Evolutionary conservation across 2,329 filamentous ascomycete species (phyloP).

Genomic region (Teratosphaeria gauchensis): DNA sequence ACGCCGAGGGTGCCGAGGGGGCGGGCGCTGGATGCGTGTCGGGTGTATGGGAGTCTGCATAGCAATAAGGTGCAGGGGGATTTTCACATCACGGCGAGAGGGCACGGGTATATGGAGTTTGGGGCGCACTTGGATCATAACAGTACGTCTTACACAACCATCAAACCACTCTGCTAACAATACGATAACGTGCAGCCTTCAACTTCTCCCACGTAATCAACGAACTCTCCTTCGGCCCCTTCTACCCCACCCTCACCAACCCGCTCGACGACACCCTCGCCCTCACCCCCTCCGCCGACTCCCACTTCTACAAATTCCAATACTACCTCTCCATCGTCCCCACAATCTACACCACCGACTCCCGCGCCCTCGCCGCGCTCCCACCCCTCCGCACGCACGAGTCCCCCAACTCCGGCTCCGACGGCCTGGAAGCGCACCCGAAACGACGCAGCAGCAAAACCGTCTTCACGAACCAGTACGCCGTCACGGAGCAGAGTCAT

Average conservation of each 20-base stretch:
- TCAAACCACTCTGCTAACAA: background rate
- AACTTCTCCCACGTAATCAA: slow-evolving; percentile 97
- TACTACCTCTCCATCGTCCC: slow-evolving; percentile 95
- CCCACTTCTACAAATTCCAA: slow-evolving; percentile 90
- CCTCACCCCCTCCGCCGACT: slow-evolving; percentile 42
- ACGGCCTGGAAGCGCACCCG: slow-evolving; percentile 23
- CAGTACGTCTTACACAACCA: slow-evolving; percentile 42
- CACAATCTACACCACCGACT: slow-evolving; percentile 65
- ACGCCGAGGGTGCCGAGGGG: slow-evolving; percentile 55
- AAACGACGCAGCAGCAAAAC: slow-evolving; percentile 41
- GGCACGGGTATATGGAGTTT: slow-evolving; percentile 84
- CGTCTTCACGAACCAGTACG: slow-evolving; percentile 94
- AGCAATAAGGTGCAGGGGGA: slow-evolving; percentile 96
- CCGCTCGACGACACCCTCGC: slow-evolving; percentile 88
- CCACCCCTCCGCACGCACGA: slow-evolving; percentile 22
- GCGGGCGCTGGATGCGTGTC: slow-evolving; percentile 59
- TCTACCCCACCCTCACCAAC: slow-evolving; percentile 87
- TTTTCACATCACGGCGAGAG: slow-evolving; percentile 92
- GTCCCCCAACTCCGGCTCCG: slow-evolving; percentile 32
- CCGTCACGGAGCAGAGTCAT: slow-evolving; percentile 80
- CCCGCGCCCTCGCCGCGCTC: slow-evolving; percentile 31
- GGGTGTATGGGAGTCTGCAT: slow-evolving; percentile 80
- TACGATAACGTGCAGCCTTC: slow-evolving; percentile 50
- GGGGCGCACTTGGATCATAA: slow-evolving; percentile 73
- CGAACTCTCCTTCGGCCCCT: slow-evolving; percentile 93